These are phyloP conservation scores for Pythium pyrilobum DNA, from an alignment of 352 stramenopile genomes.

Conservation along the genomic window DNA sequence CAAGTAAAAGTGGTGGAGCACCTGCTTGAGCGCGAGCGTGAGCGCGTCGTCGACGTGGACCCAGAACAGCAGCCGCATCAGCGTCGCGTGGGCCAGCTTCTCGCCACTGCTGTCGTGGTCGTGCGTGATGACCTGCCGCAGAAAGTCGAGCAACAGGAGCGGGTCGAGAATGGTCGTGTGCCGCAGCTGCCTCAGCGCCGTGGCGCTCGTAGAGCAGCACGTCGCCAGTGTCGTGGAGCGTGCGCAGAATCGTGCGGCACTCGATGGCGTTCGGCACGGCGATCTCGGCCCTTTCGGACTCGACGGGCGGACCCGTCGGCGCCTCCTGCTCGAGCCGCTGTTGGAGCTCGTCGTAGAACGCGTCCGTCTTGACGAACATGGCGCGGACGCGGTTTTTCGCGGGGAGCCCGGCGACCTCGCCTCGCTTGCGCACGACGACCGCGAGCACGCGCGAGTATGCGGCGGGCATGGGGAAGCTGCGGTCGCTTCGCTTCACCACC, in stretches of 20 bases:
- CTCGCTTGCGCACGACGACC: background rate
- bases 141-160: conserved; percentile 10
- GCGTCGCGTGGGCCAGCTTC: background rate
- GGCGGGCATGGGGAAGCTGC: background rate
- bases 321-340: no score
- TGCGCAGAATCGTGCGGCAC: background rate
- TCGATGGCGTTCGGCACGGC: background rate
- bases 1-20: conserved; percentile 14
- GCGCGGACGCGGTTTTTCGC: no score
- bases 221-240: conserved; percentile 14
- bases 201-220: conserved; percentile 7
- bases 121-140: conserved; percentile 4
- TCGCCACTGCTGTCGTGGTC: conserved; percentile 3
- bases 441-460: background rate
- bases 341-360: conserved; percentile 54
- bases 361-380: conserved; percentile 65
- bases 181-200: background rate
- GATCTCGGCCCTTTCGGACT: no score
- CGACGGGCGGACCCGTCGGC: no score
- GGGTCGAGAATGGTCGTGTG: conserved; percentile 9
- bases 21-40: conserved; percentile 15
- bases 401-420: conserved; percentile 8
- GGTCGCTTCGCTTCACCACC: background rate
- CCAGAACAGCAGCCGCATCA: background rate
- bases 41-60: conserved; percentile 1